These are phyloP conservation scores for Fraxinus velutina DNA, from an alignment of 305 asterid species.

Conservation along the genomic window DNA sequence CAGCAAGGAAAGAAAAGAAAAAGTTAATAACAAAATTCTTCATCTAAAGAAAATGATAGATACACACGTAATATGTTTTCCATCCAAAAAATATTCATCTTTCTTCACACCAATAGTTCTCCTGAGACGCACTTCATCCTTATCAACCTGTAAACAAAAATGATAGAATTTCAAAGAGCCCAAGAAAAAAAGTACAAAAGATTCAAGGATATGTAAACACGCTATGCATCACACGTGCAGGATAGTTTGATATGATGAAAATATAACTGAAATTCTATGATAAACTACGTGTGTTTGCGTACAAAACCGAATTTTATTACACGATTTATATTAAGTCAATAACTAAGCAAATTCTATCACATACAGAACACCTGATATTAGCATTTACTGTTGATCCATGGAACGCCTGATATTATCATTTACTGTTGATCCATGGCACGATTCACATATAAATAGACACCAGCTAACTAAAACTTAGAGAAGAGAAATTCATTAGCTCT, in stretches of 20 bases:
- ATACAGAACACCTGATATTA: not conserved
- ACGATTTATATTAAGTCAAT: constrained; percentile 1
- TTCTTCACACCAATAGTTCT: constrained; percentile 94
- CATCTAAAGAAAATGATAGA: constrained; percentile 7
- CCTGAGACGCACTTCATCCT: constrained; percentile 95
- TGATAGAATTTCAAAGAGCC: constrained; percentile 15
- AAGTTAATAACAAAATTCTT: constrained; percentile 2
- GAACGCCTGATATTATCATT: not conserved
- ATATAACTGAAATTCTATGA: constrained; percentile 1
- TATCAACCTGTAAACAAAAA: constrained; percentile 68
- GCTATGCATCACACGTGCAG: not conserved
- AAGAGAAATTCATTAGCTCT: not conserved
- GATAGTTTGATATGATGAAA: constrained; percentile 1
- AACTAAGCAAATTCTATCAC: not conserved
- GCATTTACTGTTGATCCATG: not conserved
- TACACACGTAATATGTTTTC: constrained; percentile 94
- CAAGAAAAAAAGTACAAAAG: constrained; percentile 6
- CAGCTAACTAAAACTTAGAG: not conserved
- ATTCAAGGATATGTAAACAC: not conserved
- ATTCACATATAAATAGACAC: constrained; percentile 1
- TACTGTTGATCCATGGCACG: not conserved
- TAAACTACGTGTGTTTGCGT: not conserved
- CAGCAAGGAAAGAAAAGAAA: not conserved
- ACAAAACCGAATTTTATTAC: not conserved
- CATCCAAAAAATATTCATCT: constrained; percentile 96